Percentiles rank a stretch among this genome's conserved stretches.
phyloP scores from a whole-genome alignment of 2,329 filamentous ascomycete genomes.

The Talaromyces amestolkiae region DNA sequence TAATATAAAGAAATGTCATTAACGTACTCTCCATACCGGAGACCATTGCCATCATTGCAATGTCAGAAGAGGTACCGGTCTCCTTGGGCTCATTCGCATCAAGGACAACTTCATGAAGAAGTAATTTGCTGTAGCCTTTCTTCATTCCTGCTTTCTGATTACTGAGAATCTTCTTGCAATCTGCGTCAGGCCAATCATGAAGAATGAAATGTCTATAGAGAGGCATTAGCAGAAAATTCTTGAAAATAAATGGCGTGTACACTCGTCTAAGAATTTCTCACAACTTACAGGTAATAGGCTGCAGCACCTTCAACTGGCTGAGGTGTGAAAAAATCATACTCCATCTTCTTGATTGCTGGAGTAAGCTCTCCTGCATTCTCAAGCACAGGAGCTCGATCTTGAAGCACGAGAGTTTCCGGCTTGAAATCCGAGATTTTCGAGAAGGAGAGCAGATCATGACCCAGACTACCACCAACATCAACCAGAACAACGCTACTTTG shows the following conservation, averaged over 20 bases:
- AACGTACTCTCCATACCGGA: conserved; percentile 14
- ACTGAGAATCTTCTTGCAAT: conserved; percentile 32
- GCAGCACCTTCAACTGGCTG: conserved; percentile 45
- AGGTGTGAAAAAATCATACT: conserved; percentile 48
- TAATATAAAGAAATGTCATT: neutral
- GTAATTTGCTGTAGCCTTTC: conserved; percentile 30
- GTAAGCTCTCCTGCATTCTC: conserved; percentile 21
- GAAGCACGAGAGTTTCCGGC: conserved; percentile 45
- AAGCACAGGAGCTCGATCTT: conserved; percentile 46
- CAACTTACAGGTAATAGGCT: conserved; percentile 16
- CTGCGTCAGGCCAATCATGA: conserved; percentile 37
- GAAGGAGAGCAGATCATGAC: conserved; percentile 25
- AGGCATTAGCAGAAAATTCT: no score
- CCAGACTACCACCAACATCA: conserved; percentile 23
- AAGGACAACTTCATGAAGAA: conserved; percentile 31
- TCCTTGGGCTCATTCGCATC: conserved; percentile 31
- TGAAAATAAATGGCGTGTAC: no score
- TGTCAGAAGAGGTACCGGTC: conserved; percentile 29
- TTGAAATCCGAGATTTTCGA: conserved; percentile 32
- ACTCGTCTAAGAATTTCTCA: no score
- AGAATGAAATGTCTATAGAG: conserved; percentile 31
- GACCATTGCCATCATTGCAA: conserved; percentile 17
- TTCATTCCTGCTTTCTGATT: conserved; percentile 25
- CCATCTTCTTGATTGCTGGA: conserved; percentile 32
- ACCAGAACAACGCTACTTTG: conserved; percentile 19